Conservation (phyloP, 2,329 filamentous ascomycete genomes). For the Fusarium domesticum region DNA sequence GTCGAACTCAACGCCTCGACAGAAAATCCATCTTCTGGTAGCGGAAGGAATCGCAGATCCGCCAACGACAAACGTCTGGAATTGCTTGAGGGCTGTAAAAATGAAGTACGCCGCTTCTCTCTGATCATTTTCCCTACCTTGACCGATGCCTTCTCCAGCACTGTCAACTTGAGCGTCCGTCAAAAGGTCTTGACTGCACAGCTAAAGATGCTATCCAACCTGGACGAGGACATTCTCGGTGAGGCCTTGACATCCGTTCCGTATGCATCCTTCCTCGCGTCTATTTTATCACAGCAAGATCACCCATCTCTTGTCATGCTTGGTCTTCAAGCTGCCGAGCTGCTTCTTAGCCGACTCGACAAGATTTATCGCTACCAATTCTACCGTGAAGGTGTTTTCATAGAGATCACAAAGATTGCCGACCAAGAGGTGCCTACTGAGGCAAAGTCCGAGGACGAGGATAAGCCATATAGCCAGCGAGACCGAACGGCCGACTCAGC, state of each 20-base stretch:
- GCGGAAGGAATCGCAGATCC: slow-evolving; percentile 38
- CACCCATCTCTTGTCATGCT: slow-evolving; percentile 82
- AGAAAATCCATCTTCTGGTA: slow-evolving; percentile 40
- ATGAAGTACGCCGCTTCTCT: slow-evolving; percentile 86
- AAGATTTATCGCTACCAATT: slow-evolving; percentile 93
- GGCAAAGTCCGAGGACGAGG: slow-evolving; percentile 12
- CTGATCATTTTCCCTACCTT: slow-evolving; percentile 91
- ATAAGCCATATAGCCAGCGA: slow-evolving; percentile 24
- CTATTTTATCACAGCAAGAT: slow-evolving; percentile 93
- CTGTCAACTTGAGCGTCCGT: slow-evolving; percentile 89
- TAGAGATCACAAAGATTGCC: slow-evolving; percentile 82
- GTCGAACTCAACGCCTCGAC: slow-evolving; percentile 40
- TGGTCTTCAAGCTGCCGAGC: slow-evolving; percentile 83
- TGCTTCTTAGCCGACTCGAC: slow-evolving; percentile 80
- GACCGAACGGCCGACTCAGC: slow-evolving; percentile 29
- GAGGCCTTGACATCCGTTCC: slow-evolving; percentile 85
- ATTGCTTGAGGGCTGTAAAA: slow-evolving; percentile 75
- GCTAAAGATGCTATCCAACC: slow-evolving; percentile 93
- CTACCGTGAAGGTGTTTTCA: slow-evolving; percentile 92
- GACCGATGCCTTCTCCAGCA: slow-evolving; percentile 96
- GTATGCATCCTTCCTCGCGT: slow-evolving; percentile 92
- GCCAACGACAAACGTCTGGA: slow-evolving; percentile 79
- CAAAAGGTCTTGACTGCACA: slow-evolving; percentile 96
- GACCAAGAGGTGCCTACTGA: slow-evolving; percentile 40
- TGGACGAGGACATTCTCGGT: slow-evolving; percentile 80